Conservation (phyloP, 371 early-diverging fungal genomes). For the Mucor sp. region DNA sequence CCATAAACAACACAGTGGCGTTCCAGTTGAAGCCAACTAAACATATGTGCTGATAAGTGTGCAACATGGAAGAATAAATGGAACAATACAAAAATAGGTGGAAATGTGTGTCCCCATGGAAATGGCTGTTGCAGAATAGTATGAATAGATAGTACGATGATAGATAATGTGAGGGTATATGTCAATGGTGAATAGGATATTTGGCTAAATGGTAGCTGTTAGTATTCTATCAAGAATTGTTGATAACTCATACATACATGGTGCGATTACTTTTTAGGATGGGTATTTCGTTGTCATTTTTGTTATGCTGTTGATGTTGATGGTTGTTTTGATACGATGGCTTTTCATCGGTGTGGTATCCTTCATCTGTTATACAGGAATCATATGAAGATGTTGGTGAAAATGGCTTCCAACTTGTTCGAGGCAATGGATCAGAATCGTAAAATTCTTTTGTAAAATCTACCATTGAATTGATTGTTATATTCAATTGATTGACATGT, state of each 20-base stretch:
- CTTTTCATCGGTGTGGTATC: constrained; percentile 47
- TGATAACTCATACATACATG: constrained; percentile 28
- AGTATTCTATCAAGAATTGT: not conserved
- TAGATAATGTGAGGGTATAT: constrained; percentile 43
- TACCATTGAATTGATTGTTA: constrained; percentile 6
- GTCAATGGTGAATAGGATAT: constrained; percentile 42
- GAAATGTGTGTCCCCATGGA: constrained; percentile 53
- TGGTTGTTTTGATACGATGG: constrained; percentile 18
- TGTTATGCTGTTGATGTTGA: constrained; percentile 3
- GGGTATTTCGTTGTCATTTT: constrained; percentile 29
- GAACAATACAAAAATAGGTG: constrained; percentile 55
- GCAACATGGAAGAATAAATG: constrained; percentile 57
- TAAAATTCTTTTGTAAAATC: constrained; percentile 5
- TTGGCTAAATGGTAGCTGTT: constrained; percentile 26
- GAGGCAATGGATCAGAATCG: constrained; percentile 15
- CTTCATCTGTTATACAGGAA: constrained; percentile 42
- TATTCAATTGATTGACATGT: not conserved
- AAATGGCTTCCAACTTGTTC: constrained; percentile 14
- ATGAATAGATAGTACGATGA: constrained; percentile 45
- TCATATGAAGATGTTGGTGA: constrained; percentile 20
- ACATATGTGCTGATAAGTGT: constrained; percentile 50
- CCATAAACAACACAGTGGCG: constrained; percentile 64
- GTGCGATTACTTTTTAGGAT: constrained; percentile 46
- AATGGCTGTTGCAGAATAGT: constrained; percentile 40
- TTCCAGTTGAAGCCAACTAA: constrained; percentile 49